Percentiles rank a stretch among this genome's conserved stretches.
Evolutionary conservation across 148 eudicot genomes (phyloP).

Genomic region (Diospyros lotus): DNA sequence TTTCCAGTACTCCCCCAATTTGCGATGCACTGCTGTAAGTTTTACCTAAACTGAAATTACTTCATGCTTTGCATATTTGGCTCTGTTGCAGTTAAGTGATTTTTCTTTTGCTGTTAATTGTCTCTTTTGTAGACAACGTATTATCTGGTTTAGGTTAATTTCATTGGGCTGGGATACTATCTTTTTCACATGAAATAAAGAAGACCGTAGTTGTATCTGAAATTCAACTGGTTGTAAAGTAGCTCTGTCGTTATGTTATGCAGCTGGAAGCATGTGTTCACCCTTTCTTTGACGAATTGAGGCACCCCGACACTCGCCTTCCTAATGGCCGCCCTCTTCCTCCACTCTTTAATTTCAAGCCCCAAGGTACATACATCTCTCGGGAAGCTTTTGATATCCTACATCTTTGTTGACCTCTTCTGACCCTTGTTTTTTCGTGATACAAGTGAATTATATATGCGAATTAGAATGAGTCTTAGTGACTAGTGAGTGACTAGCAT

Average conservation of each 20-base stretch:
- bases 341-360: conserved; percentile 85
- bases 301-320: conserved; percentile 88
- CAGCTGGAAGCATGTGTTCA: conserved; percentile 99
- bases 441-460: too few relatives aligned
- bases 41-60: neutral
- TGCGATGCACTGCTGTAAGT: conserved; percentile 99
- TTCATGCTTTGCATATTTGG: neutral
- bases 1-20: conserved; percentile 96
- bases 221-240: conserved; percentile 4
- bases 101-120: neutral
- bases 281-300: conserved; percentile 95
- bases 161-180: too few relatives aligned
- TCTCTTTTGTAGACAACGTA: neutral
- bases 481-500: too few relatives aligned
- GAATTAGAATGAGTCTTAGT: too few relatives aligned
- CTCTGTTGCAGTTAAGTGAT: neutral
- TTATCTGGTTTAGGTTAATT: too few relatives aligned
- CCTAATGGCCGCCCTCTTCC: conserved; percentile 99
- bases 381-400: too few relatives aligned
- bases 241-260: conserved; percentile 15
- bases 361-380: conserved; percentile 45
- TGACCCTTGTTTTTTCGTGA: too few relatives aligned
- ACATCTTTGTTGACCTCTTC: too few relatives aligned
- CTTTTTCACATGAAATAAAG: too few relatives aligned
- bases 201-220: neutral